A percentile compares a stretch with the other conserved stretches of the same genome.
Conservation (phyloP, 129 eudicot species). For the Kitagawia praeruptora region DNA sequence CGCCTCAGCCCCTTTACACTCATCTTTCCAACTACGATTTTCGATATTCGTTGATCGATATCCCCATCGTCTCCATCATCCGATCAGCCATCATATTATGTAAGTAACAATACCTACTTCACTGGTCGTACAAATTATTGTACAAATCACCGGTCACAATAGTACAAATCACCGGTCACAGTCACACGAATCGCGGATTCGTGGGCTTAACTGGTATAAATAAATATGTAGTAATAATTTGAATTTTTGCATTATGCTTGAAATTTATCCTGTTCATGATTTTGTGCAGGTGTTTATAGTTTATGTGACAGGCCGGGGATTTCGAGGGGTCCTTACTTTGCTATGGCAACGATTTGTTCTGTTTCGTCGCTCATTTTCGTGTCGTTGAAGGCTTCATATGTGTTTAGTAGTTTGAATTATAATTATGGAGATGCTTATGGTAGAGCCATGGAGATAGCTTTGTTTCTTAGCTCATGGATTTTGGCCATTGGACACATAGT, state of each 20-base stretch:
- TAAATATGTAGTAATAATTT: not conserved
- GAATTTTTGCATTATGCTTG: not conserved
- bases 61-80: conserved; percentile 66
- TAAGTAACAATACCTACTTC: conserved; percentile 24
- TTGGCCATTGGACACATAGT: conserved; percentile 69
- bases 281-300: conserved; percentile 71
- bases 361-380: conserved; percentile 71
- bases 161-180: no score
- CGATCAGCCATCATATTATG: conserved; percentile 77
- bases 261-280: not conserved
- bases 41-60: conserved; percentile 68
- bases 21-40: conserved; percentile 66
- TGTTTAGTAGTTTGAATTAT: conserved; percentile 30
- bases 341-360: conserved; percentile 69
- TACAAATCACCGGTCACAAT: not conserved
- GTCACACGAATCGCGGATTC: not conserved
- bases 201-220: not conserved
- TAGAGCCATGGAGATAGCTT: conserved; percentile 51
- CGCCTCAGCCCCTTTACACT: conserved; percentile 34
- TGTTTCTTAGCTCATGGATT: conserved; percentile 54
- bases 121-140: no score
- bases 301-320: conserved; percentile 82
- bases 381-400: conserved; percentile 75
- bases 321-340: conserved; percentile 79
- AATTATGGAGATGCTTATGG: conserved; percentile 18